Evolutionary conservation across 2,329 filamentous ascomycete genomes (phyloP), one percentile per base, ranked within the genome.

Genomic region (Botryotinia globosa): DNA sequence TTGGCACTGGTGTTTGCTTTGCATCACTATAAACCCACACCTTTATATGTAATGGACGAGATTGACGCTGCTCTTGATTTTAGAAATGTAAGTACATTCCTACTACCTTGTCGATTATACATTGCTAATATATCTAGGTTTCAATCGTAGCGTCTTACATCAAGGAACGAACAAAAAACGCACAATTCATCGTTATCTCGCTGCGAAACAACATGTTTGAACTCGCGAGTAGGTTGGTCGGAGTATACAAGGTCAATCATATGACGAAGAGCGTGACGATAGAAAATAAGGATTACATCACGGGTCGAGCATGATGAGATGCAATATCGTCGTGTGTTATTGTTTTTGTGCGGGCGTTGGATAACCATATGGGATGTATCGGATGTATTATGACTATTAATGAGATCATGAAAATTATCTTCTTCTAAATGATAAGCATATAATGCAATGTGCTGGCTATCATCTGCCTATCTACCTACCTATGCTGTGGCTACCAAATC

Each of bases 121-220:
- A 22, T 29, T 42, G 32, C 76, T 75, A 71, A 77, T 54, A 67
- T 5, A 42, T 12, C 3, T 20, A 73, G 93, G 93, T 98, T 58
- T 97, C 94, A 1, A 99, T 99, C 80, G 96, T 99, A 63, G 96
- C 96, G 73, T 96, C 94, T 79, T 99, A 99, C 82, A 99, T 99
- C 87, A 98, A 98, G 85, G 96, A 99, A 85, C 88, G 96, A 71
- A 99, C 96, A 74, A 98, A 98, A 87, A 99, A 99, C 83, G 97
- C 96, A 2, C 96, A 99, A 81, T 99, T 99, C 82, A 96, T 99
- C 78, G 96, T 99, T 80, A 99, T 99, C 80, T 98, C 94, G 25
- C 86, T 99, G 79, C 88, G 96, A 79, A 99, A 99, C 84, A 99
- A 99, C 85, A 99, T 99, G 96, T 99, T 99, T 83, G 96, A 99